Base-by-base conservation (phyloP, 345 rosid species). In the Brassica napus region DNA sequence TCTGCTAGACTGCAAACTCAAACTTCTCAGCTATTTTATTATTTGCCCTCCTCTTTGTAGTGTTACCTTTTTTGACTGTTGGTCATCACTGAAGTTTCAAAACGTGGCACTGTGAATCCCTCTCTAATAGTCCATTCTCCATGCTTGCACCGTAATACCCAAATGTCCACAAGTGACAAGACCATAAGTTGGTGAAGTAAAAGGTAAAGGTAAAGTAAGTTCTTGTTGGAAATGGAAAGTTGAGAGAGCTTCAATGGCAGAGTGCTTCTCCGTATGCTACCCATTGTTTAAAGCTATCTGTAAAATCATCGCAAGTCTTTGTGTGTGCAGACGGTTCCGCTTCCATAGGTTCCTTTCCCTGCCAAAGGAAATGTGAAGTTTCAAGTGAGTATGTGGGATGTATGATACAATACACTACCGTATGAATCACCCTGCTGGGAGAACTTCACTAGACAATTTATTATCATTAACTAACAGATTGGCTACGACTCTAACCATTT, bases 261-360 rank as follows among this genome's bases (percentile, higher is more conserved):
- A 94, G 82, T 8, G 94, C 80, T 80, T 89, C 93, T 69, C 97
- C 97, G 5, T 60, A 44, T 81, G 75, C 87, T 68, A 94, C 97
- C 98, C 98, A 94, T 12, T 80, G 79, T 68, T 84, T 88, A 72
- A 94, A 92, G 84, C 88, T 83, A 79, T 86, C 93, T 4, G 98
- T 37, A 77, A 74, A 90, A 16, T 91, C 97, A 82, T 88, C 89
- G 1, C 71, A 82, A 49, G 71, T 90, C 64, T 83, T 87, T 52
- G 84, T 68, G 49, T 49, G 47, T 35, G 9, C 78, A 34, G 82
- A 68, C 14, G 3, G 31, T 26, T 68, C 78, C 35, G 85, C 65
- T 71, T 81, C 88, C 16, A 75, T 74, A n/a, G 61, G 88, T 75
- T 87, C 91, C 65, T 78, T 86, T 75, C 75, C 92, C 97, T 93